Base-by-base conservation (phyloP, 2,329 filamentous ascomycete genomes). In the Fusarium denticulatum region DNA sequence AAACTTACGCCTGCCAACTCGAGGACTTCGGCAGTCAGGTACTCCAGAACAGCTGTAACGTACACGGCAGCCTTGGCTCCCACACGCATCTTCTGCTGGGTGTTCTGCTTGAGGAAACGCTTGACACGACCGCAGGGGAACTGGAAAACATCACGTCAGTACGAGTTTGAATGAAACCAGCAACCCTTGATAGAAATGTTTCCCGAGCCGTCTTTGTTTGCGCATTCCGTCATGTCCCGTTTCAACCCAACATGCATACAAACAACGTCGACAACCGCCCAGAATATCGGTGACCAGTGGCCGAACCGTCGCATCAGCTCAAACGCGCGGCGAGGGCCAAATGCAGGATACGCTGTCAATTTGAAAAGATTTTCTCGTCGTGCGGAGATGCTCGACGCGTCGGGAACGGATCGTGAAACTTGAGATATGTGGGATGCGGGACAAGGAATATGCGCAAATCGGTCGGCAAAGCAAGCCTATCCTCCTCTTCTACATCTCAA, bases 71-170 rank as follows among this genome's bases (percentile, higher is more conserved):
- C 96, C 89, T 98, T 98, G 81, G 96, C 96, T 80, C 96, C 96
- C 77, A 99, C 97, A 85, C 96, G 96, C 94, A 98, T 98, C 89
- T 98, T 98, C 87, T 98, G 97, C 83, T 98, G 96, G 56, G 96
- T 98, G 87, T 98, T 98, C 85, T 94, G 95, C 91, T 98, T 98
- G 83, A 99, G 89, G 88, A 98, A 98, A 87, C 96, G 95, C 93
- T 99, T 99, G 86, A 99, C 96, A 92, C 96, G 96, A 86, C 96
- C 96, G 84, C 96, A 99, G 71, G 96, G 96, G 84, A 99, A 99
- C 96, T 99, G 82, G 67, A 76, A 68, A 62, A 62, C 52, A 22
- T 40, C 49, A 49, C 36, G 68, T 82, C 61, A 81, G 80, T 68
- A 58, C 59, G 14, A 42, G 40, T 36, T 32, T n/a, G 14, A 36